Conservation (phyloP, 1,284 basidiomycete species). For the Papiliotrema terrestris region DNA sequence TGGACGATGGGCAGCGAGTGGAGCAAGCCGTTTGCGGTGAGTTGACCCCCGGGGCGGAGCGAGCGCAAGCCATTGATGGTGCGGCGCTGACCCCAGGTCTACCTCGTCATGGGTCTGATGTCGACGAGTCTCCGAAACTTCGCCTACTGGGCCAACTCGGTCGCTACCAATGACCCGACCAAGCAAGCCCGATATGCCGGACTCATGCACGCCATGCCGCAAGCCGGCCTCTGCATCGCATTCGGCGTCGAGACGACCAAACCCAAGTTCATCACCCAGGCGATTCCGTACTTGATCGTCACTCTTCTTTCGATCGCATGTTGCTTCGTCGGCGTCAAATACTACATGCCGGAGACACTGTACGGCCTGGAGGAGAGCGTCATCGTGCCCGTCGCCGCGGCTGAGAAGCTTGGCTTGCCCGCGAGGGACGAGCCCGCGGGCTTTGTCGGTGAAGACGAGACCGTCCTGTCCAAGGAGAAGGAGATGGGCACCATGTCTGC, state of each 20-base stretch:
- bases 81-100: neutral
- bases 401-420: neutral
- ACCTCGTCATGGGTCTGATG: slow-evolving; percentile 3
- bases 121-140: slow-evolving; percentile 1
- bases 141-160: slow-evolving; percentile 2
- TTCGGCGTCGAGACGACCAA: slow-evolving; percentile 8
- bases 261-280: slow-evolving; percentile 2
- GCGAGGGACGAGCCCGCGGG: neutral
- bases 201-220: slow-evolving; percentile 6
- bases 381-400: slow-evolving; percentile 4
- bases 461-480: too few species aligned
- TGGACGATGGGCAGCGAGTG: neutral
- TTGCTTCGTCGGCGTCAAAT: slow-evolving; percentile 1
- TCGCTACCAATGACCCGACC: slow-evolving; percentile 5
- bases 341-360: slow-evolving; percentile 3
- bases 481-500: too few species aligned
- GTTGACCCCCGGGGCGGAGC: too few species aligned
- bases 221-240: slow-evolving; percentile 1
- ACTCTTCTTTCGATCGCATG: neutral
- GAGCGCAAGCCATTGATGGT: neutral
- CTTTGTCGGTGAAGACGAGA: too few species aligned
- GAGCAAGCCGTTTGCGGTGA: neutral
- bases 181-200: slow-evolving; percentile 4
- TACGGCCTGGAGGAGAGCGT: slow-evolving; percentile 5
- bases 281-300: neutral